These are phyloP conservation scores for Obba rivulosa DNA, from an alignment of 768 basidiomycete species.

Conservation along the genomic window DNA sequence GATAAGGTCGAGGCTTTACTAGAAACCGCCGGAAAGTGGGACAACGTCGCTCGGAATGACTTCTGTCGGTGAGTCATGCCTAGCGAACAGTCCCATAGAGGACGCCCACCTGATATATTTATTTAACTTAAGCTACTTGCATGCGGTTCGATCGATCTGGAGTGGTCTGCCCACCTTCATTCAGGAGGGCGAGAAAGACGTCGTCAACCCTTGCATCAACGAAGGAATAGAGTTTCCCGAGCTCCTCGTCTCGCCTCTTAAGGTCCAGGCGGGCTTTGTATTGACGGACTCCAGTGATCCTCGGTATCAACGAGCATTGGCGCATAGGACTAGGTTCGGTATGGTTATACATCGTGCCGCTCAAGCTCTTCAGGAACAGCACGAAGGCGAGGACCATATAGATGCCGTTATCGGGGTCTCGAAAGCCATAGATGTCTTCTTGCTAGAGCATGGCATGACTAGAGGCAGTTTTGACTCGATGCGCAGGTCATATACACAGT, in stretches of 20 bases:
- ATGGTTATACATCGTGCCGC: conserved; percentile 65
- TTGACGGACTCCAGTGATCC: conserved; percentile 70
- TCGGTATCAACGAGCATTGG: conserved; percentile 60
- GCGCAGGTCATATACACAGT: conserved; percentile 62
- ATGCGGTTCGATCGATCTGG: conserved; percentile 72
- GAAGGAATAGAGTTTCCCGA: conserved; percentile 61
- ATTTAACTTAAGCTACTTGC: conserved; percentile 46
- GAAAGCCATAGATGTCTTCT: conserved; percentile 68
- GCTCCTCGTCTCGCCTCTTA: conserved; percentile 59
- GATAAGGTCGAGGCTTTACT: conserved; percentile 63
- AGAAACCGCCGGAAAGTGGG: conserved; percentile 51
- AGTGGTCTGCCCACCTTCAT: conserved; percentile 68
- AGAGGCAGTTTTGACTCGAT: conserved; percentile 53
- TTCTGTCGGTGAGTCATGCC: conserved; percentile 75
- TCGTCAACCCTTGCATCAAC: conserved; percentile 53
- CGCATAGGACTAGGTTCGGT: conserved; percentile 61
- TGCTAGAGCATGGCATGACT: conserved; percentile 66
- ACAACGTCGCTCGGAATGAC: conserved; percentile 65
- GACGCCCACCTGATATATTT: too few relatives aligned
- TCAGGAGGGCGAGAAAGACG: conserved; percentile 51
- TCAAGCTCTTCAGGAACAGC: conserved; percentile 51
- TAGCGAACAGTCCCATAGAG: too few relatives aligned
- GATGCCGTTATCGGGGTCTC: conserved; percentile 76
- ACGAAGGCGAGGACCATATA: conserved; percentile 73
- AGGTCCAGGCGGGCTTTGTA: conserved; percentile 69